Conservation (phyloP, 441 rosid genomes). For the Gossypium davidsonii region DNA sequence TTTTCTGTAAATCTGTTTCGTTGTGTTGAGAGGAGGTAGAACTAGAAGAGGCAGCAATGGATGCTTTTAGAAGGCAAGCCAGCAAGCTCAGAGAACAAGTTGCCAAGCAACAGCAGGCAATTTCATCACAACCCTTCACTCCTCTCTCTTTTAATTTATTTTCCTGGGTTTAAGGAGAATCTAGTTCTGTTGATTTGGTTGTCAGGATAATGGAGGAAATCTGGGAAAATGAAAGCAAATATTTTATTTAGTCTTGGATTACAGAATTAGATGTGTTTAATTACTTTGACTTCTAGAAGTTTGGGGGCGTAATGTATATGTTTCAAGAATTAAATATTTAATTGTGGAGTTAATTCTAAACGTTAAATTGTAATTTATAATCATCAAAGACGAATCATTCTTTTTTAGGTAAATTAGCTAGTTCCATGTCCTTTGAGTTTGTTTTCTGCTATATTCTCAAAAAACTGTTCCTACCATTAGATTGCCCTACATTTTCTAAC, state of each 20-base stretch:
- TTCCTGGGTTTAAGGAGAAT: background rate
- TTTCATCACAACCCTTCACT: background rate
- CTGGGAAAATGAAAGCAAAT: background rate
- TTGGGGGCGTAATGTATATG: background rate
- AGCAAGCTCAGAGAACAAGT: constrained; percentile 85
- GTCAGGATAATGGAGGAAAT: constrained; percentile 6
- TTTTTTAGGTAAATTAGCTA: background rate
- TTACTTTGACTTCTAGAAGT: background rate
- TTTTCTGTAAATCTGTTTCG: background rate
- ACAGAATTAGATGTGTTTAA: background rate
- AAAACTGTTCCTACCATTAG: background rate
- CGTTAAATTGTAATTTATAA: background rate
- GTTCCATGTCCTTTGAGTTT: background rate
- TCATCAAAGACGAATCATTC: background rate
- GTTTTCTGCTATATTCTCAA: background rate
- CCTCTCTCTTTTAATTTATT: background rate
- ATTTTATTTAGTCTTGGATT: background rate
- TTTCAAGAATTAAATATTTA: background rate
- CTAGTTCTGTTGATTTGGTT: constrained; percentile 1
- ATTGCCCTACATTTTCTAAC: background rate
- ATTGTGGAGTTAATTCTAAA: background rate
- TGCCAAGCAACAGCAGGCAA: constrained; percentile 82
- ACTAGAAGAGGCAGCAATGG: constrained; percentile 37
- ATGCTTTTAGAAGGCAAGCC: constrained; percentile 84
- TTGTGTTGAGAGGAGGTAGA: background rate